A percentile compares a stretch with the other conserved stretches of the same genome.
phyloP scores from a whole-genome alignment of 2,329 filamentous ascomycete genomes.

The Neonectria ditissima region DNA sequence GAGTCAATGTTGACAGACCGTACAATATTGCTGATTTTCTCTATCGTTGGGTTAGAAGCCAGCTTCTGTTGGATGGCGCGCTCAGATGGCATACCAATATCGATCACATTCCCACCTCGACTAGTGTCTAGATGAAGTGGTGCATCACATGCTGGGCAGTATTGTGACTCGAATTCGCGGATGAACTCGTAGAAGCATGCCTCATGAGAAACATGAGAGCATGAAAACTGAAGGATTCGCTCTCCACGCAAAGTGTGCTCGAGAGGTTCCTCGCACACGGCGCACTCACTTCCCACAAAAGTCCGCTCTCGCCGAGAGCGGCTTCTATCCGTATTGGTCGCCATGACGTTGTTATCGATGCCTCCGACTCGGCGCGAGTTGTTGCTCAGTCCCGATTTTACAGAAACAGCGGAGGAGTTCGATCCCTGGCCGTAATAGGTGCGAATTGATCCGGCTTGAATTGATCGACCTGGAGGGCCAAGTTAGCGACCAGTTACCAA shows the following conservation, averaged over 20 bases:
- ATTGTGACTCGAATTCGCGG: conserved; percentile 91
- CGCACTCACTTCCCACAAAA: conserved; percentile 94
- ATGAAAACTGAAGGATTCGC: conserved; percentile 94
- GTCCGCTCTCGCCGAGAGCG: conserved; percentile 89
- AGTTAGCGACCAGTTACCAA: conserved; percentile 17
- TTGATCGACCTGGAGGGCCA: conserved; percentile 42
- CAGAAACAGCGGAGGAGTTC: conserved; percentile 49
- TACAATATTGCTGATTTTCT: conserved; percentile 95
- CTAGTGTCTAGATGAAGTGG: conserved; percentile 93
- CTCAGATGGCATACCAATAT: conserved; percentile 74
- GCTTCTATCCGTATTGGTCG: conserved; percentile 72
- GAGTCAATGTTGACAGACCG: conserved; percentile 79
- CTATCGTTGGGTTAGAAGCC: conserved; percentile 60
- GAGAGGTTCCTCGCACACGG: conserved; percentile 95
- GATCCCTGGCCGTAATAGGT: conserved; percentile 43
- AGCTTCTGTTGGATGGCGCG: conserved; percentile 34
- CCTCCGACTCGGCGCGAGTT: conserved; percentile 51
- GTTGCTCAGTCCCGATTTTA: conserved; percentile 48
- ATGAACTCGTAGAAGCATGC: conserved; percentile 99
- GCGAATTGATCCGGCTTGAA: conserved; percentile 43
- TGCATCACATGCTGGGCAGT: conserved; percentile 93
- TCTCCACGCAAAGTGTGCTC: conserved; percentile 96
- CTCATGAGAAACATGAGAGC: conserved; percentile 96
- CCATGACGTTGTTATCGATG: conserved; percentile 58
- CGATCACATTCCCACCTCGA: conserved; percentile 89